Base-by-base conservation (phyloP, 306 rosid species). In the Lupinus albus region DNA sequence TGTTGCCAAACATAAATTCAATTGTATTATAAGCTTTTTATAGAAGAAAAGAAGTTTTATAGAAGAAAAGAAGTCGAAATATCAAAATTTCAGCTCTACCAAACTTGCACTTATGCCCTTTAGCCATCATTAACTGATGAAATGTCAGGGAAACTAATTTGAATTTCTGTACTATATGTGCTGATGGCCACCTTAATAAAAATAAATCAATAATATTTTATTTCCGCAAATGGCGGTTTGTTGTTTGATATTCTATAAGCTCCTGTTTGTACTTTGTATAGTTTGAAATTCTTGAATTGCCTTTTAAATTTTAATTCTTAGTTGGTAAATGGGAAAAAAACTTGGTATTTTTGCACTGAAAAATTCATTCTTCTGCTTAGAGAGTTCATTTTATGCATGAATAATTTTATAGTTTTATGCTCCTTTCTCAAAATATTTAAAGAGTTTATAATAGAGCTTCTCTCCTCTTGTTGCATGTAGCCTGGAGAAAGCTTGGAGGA, bases 401-500 rank as follows among this genome's bases (percentile, higher is more conserved):
- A 70, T 11, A 33, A 14, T 75, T 64, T 53, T 13, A 71, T 57
- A 11, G 21, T 33, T 67, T 30, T 35, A 41, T 6, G 6, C 16
- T 12, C 48, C 32, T 62, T 25, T 56, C 57, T 25, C 52, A 47
- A 14, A 32, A 62, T 42, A 49, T 64, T 33, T 70, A 2, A 71
- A 72, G 38, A 55, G 8, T 58, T 44, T 66, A 39, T 61, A 15
- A n/a, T n/a, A n/a, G n/a, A 15, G 49, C 51, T 67, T 58, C 28
- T 33, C 44, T 61, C 38, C 4, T 68, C 70, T 61, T 77, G 21
- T 67, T 74, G 32, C 68, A 48, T 54, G 41, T 79, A 92, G 98
- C 98, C 98, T 53, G 96, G 96, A 76, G 98, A 92, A 81, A 92
- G 91, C 80, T 84, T 92, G 83, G 98, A 92, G 87, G 96, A 89